Evolutionary conservation across 306 rosid species (phyloP), one percentile per base, ranked within the genome.

Genomic region (Inga oerstediana): DNA sequence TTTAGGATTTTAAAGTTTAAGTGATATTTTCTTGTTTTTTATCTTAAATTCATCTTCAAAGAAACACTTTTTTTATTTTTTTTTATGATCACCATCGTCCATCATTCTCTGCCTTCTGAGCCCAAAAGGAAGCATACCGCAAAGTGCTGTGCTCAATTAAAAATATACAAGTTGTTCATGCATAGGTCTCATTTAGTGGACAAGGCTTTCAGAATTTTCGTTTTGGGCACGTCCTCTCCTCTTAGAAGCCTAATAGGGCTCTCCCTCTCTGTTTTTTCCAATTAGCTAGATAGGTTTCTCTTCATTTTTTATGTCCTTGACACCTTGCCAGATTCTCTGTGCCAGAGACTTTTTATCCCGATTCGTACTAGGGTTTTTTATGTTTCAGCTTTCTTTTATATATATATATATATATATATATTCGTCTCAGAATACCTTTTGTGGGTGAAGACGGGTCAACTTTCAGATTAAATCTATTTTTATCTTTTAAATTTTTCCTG

Each of bases 241-340:
- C 5, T 17, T 24, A 62, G 17, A 62, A 24, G 37, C 68, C 14
- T 32, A 30, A 62, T 62, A 1, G 43, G 43, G 43, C 1, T 39
- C 43, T 39, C 43, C 43, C 43, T 39, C 43, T 39, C 43, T 39
- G 43, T 5, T 5, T 39, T 39, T 39, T 39, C 43, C 43, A 39
- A 39, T 39, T 39, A 37, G 4, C 5, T 5, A 37, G 0, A 37
- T 37, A 37, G 1, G 8, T 39, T 39, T 39, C 43, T 39, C 43
- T 39, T 39, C 8, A 6, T 39, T 39, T 39, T 39, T 39, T 39
- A 39, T 1, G 64, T 67, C 62, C 3, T 24, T 45, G 51, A 67
- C 59, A 76, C 75, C 46, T 30, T 48, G 19, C 69, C 45, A 48
- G 74, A 75, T 75, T 61, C 82, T 61, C 48, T 37, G 72, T 35